Base-by-base conservation (phyloP, 495 filamentous ascomycete genomes). In the Lasiosphaeris hirsuta region DNA sequence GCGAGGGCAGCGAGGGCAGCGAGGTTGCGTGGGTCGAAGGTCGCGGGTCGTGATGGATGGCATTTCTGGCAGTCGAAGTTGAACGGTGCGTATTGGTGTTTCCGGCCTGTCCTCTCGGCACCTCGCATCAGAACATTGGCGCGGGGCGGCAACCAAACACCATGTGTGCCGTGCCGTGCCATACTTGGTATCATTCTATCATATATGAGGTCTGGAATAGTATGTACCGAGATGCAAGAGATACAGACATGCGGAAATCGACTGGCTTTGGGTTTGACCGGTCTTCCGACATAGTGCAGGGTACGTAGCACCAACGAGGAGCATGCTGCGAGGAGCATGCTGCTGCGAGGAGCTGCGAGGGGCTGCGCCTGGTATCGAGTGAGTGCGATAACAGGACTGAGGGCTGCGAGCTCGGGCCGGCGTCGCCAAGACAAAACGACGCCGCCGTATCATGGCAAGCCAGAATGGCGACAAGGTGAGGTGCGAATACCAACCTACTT, bases 111-210 rank as follows among this genome's bases (percentile, higher is more conserved):
- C 23, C 5, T 30, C 23, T 30, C 23, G 23, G 23, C 23, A 30
- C 23, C 23, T 30, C 2, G 23, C 23, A 30, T 30, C 23, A 30
- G 23, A 30, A 30, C 23, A 30, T 5, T 30, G 23, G 23, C 23
- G 23, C 2, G 23, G 23, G 23, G 2, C 5, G 23, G n/a, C n/a
- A n/a, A n/a, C n/a, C n/a, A n/a, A 30, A 30, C 23, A 14, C 47
- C 46, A 18, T 42, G 40, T 47, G 56, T 43, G 56, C 56, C 56
- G 56, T 58, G 47, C 56, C 56, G 56, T 51, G 47, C 39, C 33
- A 36, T 44, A 15, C 33, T 48, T 19, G 56, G 56, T 47, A 37
- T 40, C 43, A 14, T n/a, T 19, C 39, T 41, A 1, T 7, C 4
- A 15, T 30, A 33, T 49, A 34, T 11, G 44, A 13, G 49, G 34